A percentile compares a stretch with the other conserved stretches of the same genome.
Conservation (phyloP, 345 rosid species). For the Crucihimalaya himalaica region DNA sequence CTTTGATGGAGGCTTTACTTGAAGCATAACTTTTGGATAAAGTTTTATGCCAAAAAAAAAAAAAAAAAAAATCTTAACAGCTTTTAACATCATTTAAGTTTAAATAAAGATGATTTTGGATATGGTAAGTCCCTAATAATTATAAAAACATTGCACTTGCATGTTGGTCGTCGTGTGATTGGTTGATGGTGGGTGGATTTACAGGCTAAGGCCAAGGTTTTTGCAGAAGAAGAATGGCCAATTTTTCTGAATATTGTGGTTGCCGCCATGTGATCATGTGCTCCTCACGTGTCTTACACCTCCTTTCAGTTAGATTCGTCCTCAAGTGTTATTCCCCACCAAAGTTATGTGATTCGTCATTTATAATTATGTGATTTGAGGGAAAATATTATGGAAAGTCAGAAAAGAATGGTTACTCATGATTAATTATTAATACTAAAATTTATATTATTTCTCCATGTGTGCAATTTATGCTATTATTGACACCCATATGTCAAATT, state of each 20-base stretch:
- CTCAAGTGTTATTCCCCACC: slow-evolving; percentile 24
- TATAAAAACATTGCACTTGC: slow-evolving; percentile 26
- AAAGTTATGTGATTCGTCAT: slow-evolving; percentile 4
- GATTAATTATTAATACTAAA: slow-evolving; percentile 1
- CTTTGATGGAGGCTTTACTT: slow-evolving; percentile 42
- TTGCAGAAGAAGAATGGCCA: slow-evolving; percentile 31
- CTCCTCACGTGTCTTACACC: slow-evolving; percentile 38
- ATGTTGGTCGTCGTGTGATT: slow-evolving; percentile 28
- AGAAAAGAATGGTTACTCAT: slow-evolving; percentile 22
- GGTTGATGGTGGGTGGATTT: slow-evolving; percentile 38
- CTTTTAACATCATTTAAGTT: slow-evolving; percentile 11
- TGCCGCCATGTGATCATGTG: slow-evolving; percentile 36
- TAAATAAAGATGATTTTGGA: background rate
- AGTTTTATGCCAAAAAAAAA: slow-evolving; percentile 12
- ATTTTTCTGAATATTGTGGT: background rate
- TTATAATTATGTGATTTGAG: background rate
- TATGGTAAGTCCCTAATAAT: slow-evolving; percentile 17
- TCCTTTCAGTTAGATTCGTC: slow-evolving; percentile 33
- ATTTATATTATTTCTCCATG: slow-evolving; percentile 12
- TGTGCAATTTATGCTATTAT: slow-evolving; percentile 25
- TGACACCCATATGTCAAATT: slow-evolving; percentile 4
- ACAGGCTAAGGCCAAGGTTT: slow-evolving; percentile 24
- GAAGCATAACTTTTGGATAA: slow-evolving; percentile 50
- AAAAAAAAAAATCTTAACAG: background rate
- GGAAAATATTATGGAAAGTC: slow-evolving; percentile 13